phyloP scores from a whole-genome alignment of 2,329 filamentous ascomycete species.

The Ophiostoma tasmaniense region DNA sequence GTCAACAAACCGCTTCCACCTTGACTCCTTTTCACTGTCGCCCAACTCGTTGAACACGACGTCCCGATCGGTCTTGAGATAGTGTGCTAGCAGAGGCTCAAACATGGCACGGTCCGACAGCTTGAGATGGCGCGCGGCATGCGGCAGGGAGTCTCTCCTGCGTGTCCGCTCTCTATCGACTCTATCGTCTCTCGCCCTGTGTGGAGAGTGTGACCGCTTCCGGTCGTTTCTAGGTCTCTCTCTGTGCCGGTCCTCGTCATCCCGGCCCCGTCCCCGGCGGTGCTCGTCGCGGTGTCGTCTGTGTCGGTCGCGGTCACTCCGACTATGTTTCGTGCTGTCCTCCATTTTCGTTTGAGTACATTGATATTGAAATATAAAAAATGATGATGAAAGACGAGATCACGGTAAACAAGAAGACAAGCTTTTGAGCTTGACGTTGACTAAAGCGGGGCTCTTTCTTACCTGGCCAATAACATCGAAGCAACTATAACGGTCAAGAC shows the following conservation, averaged over 20 bases:
- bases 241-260: background rate
- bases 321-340: background rate
- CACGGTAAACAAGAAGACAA: background rate
- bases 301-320: background rate
- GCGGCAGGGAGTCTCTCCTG: background rate
- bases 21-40: conserved; percentile 66
- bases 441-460: background rate
- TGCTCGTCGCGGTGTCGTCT: background rate
- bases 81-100: background rate
- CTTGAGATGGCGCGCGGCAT: conserved; percentile 1
- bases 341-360: background rate
- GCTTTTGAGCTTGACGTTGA: background rate
- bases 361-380: background rate
- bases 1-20: conserved; percentile 87
- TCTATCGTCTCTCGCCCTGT: background rate
- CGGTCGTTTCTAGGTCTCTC: too few relatives aligned
- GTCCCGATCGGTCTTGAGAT: background rate
- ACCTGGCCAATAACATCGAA: background rate
- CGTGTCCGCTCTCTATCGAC: background rate
- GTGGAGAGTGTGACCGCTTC: background rate
- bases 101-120: background rate
- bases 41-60: background rate
- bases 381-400: background rate
- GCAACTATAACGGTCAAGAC: background rate
- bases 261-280: background rate